Evolutionary conservation across 768 basidiomycete species (phyloP).

Genomic region (Kwoniella pini): DNA sequence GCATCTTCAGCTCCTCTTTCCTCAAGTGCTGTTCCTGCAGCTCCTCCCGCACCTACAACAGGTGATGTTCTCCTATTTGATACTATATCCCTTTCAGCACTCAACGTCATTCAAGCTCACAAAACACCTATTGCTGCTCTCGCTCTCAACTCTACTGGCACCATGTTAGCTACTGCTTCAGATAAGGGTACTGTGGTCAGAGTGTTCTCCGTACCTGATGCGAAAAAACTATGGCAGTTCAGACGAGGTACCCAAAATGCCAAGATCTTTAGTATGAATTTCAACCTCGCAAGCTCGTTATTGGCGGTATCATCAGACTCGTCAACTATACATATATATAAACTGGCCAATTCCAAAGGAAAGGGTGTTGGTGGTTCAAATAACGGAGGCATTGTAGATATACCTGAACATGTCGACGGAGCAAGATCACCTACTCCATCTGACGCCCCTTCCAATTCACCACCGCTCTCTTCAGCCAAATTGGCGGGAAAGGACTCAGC

Average conservation of each 20-base stretch:
- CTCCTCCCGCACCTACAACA: slow-evolving; percentile 54
- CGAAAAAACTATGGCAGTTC: slow-evolving; percentile 95
- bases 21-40: slow-evolving; percentile 55
- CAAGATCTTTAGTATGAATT: slow-evolving; percentile 78
- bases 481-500: slow-evolving; percentile 24
- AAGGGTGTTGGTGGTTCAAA: neutral
- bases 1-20: slow-evolving; percentile 64
- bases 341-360: slow-evolving; percentile 60
- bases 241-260: slow-evolving; percentile 84
- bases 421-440: slow-evolving; percentile 34
- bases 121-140: slow-evolving; percentile 88
- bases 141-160: slow-evolving; percentile 80
- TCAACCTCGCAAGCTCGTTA: slow-evolving; percentile 79
- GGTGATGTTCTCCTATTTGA: slow-evolving; percentile 91
- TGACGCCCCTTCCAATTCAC: slow-evolving; percentile 37
- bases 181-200: slow-evolving; percentile 97
- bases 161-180: slow-evolving; percentile 85
- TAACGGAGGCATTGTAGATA: neutral
- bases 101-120: slow-evolving; percentile 96
- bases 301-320: slow-evolving; percentile 87
- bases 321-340: slow-evolving; percentile 96
- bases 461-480: slow-evolving; percentile 28
- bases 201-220: slow-evolving; percentile 85
- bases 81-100: slow-evolving; percentile 82
- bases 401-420: slow-evolving; percentile 39